A percentile compares a stretch with the other conserved stretches of the same genome.
Evolutionary conservation across 1,284 basidiomycete species (phyloP).

Genomic region (Trametes pubescens): DNA sequence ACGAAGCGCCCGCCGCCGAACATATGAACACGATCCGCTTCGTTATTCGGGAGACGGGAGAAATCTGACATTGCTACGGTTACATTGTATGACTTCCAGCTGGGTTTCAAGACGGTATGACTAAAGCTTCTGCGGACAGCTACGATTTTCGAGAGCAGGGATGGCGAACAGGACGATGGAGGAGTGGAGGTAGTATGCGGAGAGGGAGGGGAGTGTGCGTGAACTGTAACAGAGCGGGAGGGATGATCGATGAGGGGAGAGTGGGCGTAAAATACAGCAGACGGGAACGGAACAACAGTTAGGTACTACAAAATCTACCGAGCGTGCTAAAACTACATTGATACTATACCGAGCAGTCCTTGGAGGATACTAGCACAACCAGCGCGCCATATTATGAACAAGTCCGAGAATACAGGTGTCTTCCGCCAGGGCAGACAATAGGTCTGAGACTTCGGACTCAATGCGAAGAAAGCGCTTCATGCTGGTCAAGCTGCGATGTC

Average conservation of each 20-base stretch:
- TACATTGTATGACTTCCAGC: neutral
- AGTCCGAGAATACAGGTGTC: neutral
- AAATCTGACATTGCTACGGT: neutral
- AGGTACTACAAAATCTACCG: conserved; percentile 23
- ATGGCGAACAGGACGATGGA: neutral
- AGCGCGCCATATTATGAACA: too few relatives aligned
- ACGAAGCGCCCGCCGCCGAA: neutral
- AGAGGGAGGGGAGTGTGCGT: neutral
- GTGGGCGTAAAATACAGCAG: neutral
- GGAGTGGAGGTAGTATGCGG: too few relatives aligned
- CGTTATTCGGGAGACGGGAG: conserved; percentile 1
- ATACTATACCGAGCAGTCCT: neutral
- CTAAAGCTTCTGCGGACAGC: neutral
- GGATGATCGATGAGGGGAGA: neutral
- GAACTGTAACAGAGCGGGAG: neutral
- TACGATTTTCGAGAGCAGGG: neutral
- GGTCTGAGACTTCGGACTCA: neutral
- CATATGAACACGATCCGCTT: neutral
- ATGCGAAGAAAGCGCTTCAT: neutral
- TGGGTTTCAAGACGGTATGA: neutral
- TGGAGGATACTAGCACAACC: neutral
- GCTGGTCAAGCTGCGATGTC: neutral
- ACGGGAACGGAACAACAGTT: conserved; percentile 9
- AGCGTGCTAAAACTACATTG: neutral
- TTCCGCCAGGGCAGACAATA: neutral